Evolutionary conservation across 2,329 filamentous ascomycete genomes (phyloP), one percentile per base, ranked within the genome.

Genomic region (Phialophora expanda): DNA sequence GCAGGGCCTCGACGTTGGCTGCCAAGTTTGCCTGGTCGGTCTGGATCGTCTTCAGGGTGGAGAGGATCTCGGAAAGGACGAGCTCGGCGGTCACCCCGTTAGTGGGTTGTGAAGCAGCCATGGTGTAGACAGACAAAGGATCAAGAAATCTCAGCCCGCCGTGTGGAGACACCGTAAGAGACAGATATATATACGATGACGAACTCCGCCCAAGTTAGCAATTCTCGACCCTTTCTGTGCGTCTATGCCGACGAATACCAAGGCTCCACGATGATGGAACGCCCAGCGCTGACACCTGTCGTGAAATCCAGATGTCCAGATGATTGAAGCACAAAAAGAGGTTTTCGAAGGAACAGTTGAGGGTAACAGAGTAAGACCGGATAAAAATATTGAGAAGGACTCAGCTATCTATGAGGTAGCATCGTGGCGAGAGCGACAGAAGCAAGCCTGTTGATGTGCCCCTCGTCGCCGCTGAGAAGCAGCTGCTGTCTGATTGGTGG

Each of bases 1-100:
- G 84, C 76, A 89, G 87, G 51, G 82, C 81, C 75, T 88, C 86
- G 50, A 89, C 82, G 57, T 82, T 81, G 53, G 84, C 81, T 44
- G 84, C 79, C 53, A 89, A 81, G 46, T 83, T 78, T 51, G 79
- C 76, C 72, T 88, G 85, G 65, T 86, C 86, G 69, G 80, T 75
- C 67, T 86, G 82, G 66, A 89, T 76, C n/a, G 79, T 79, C 71
- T 82, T 84, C 64, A 89, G 75, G 48, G 82, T 81, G 48, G 80
- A 76, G 26, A 88, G 78, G 70, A 89, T 86, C 75, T 86, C 82
- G 69, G 65, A 62, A 22, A 72, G 65, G 11, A 70, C 60, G n/a
- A 66, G 62, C 22, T 65, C 64, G 34, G 62, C 41, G 34, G 63
- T 69, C 61, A 38, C 56, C 41, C 56, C 65, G 34, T 55, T 62